Evolutionary conservation across 495 filamentous ascomycete species (phyloP), one percentile per base, ranked within the genome.

Genomic region (Neurospora sp.): DNA sequence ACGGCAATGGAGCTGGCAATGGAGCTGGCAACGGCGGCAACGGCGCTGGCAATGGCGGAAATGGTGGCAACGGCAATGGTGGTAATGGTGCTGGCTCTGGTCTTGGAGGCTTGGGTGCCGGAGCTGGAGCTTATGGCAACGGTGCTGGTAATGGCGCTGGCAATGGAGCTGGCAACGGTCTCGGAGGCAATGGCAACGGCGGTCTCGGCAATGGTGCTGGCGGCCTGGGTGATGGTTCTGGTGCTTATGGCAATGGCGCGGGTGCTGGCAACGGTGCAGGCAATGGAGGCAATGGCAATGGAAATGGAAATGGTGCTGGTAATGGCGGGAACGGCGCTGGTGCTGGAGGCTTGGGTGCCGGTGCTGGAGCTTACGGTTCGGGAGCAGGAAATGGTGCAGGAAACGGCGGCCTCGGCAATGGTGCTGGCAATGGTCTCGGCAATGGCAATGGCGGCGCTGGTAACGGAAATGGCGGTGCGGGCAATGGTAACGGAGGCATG

Each of bases 131-230:
- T n/a, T 77, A 72, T 31, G 71, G 70, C 39, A 69, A 72, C 12
- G 75, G 76, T 31, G 54, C 27, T 27, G 42, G 23, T n/a, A 46
- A 41, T 38, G 37, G 39, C 12, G 27, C 27, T 37, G 42, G 37
- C 8, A 42, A 31, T 42, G 37, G 70, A 3, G 39, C 27, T 46
- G 70, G 42, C 16, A 71, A 31, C n/a, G 74, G 74, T 37, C 74
- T 75, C 35, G 71, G 74, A 38, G 69, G 42, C 37, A 40, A 54
- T 23, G 72, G 69, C 31, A 76, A 76, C n/a, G 73, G 35, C 31
- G 76, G 74, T 54, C 35, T 72, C 49, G 69, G 70, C 39, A 75
- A 73, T 62, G 72, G 76, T 10, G 69, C 72, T 23, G 40, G 37
- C 4, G 20, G 46, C 72, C 31, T 40, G 60, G 35, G 23, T 35